These are phyloP conservation scores for Cephalotrichum gorgonifer DNA, from an alignment of 2,329 filamentous ascomycete species.

Conservation along the genomic window DNA sequence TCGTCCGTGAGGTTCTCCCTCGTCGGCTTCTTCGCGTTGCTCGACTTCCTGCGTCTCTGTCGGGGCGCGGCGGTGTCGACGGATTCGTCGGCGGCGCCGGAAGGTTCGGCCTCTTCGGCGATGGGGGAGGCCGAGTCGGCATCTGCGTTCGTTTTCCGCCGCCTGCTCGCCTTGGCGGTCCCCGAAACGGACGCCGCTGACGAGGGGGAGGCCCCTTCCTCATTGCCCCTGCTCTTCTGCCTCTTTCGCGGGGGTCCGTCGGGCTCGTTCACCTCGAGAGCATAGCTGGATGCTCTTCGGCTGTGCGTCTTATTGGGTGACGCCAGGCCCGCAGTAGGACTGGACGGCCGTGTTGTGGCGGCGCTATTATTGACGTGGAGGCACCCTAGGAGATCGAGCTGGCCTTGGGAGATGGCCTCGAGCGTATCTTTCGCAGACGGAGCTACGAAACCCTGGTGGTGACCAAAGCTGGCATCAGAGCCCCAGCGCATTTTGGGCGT, in stretches of 20 bases:
- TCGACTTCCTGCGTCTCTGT: conserved; percentile 40
- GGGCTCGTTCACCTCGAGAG: conserved; percentile 6
- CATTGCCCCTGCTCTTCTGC: conserved; percentile 36
- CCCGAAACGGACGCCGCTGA: neutral
- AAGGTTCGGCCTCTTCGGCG: neutral
- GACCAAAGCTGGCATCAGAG: conserved; percentile 55
- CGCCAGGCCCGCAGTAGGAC: conserved; percentile 25
- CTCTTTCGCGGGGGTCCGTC: conserved; percentile 38
- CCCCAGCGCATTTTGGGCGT: conserved; percentile 47
- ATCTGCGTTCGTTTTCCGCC: neutral
- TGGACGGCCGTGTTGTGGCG: conserved; percentile 48
- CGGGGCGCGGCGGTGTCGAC: conserved; percentile 14
- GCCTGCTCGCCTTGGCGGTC: neutral
- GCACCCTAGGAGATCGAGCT: conserved; percentile 46
- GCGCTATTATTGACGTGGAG: conserved; percentile 48
- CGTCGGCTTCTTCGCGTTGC: conserved; percentile 28
- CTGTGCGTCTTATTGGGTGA: neutral
- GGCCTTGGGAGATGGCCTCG: conserved; percentile 43
- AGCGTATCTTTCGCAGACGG: conserved; percentile 44
- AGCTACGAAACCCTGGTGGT: conserved; percentile 47
- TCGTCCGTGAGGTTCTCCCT: conserved; percentile 70
- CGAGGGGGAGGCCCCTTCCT: conserved; percentile 5
- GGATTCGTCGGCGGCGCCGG: neutral
- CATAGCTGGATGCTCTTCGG: neutral
- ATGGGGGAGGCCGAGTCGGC: neutral